Percentiles rank a stretch among this genome's conserved stretches.
phyloP scores from a whole-genome alignment of 495 filamentous ascomycete species.

The Lophiostoma macrostomum region DNA sequence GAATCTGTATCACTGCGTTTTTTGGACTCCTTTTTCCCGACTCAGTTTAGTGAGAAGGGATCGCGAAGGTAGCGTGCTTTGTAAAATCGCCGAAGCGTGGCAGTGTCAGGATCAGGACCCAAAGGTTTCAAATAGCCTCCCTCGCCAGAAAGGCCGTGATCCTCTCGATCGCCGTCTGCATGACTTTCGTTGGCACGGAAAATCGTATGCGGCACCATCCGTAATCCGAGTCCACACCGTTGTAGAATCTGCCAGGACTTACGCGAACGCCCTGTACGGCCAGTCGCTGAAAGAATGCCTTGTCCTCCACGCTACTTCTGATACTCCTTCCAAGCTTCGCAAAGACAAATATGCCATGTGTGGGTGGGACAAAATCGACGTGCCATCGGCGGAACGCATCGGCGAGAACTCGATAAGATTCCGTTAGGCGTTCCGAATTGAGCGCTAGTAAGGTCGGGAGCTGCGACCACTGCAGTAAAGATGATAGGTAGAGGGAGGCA shows the following conservation, averaged over 20 bases:
- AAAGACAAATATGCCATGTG: constrained; percentile 23
- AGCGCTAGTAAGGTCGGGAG: constrained; percentile 19
- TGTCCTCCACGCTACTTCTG: constrained; percentile 19
- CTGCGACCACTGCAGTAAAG: constrained; percentile 22
- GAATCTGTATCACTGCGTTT: too few relatives aligned
- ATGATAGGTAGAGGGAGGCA: constrained; percentile 8
- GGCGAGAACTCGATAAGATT: constrained; percentile 14
- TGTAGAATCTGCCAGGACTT: constrained; percentile 17
- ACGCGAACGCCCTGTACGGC: constrained; percentile 18
- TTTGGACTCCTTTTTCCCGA: too few relatives aligned
- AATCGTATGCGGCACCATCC: constrained; percentile 27
- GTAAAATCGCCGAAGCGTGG: too few relatives aligned
- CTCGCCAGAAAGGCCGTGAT: constrained; percentile 9
- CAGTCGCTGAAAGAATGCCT: constrained; percentile 17
- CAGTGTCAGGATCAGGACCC: too few relatives aligned
- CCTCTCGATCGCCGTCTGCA: constrained; percentile 6
- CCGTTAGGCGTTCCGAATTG: constrained; percentile 23
- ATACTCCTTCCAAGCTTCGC: constrained; percentile 19
- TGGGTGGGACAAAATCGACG: constrained; percentile 20
- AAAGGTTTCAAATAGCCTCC: too few relatives aligned
- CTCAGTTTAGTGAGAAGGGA: too few relatives aligned
- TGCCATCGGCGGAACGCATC: constrained; percentile 13
- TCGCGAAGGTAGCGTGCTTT: too few relatives aligned
- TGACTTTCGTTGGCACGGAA: background rate
- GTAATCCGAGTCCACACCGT: constrained; percentile 20